phyloP scores from a whole-genome alignment of 805 yeast genomes.

The Candida endomychidarum region DNA sequence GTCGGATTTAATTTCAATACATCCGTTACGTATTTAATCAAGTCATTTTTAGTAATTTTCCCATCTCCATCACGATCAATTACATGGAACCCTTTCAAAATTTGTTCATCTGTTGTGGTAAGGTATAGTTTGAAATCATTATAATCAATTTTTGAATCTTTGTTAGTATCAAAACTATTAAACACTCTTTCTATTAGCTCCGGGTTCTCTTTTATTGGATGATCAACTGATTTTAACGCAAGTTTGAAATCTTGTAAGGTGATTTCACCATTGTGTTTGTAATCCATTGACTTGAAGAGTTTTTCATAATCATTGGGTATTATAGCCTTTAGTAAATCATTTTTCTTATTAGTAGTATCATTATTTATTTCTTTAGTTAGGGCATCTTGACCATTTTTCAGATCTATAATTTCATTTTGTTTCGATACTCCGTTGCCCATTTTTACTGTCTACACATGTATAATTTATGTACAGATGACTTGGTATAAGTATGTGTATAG shows the following conservation, averaged over 20 bases:
- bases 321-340: slow-evolving; percentile 2
- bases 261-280: slow-evolving; percentile 46
- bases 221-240: slow-evolving; percentile 49
- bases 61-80: slow-evolving; percentile 79
- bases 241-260: slow-evolving; percentile 47
- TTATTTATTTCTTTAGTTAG: too few relatives aligned
- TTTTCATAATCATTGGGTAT: slow-evolving; percentile 14
- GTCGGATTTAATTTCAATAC: slow-evolving; percentile 55
- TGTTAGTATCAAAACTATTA: slow-evolving; percentile 55
- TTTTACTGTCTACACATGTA: too few relatives aligned
- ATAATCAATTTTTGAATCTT: slow-evolving; percentile 58
- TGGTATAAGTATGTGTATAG: too few relatives aligned
- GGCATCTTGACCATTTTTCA: too few relatives aligned
- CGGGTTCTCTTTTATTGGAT: slow-evolving; percentile 63
- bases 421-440: too few relatives aligned
- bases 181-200: slow-evolving; percentile 60
- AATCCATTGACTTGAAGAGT: slow-evolving; percentile 37
- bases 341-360: not conserved
- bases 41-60: slow-evolving; percentile 60
- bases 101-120: slow-evolving; percentile 66
- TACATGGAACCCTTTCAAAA: slow-evolving; percentile 62
- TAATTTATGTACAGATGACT: too few relatives aligned
- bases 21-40: slow-evolving; percentile 59
- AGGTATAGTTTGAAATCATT: slow-evolving; percentile 68
- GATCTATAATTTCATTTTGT: too few relatives aligned